These are phyloP conservation scores for Dendrocalamus sinicus DNA, from an alignment of 176 grass and related monocot genomes.

Conservation along the genomic window DNA sequence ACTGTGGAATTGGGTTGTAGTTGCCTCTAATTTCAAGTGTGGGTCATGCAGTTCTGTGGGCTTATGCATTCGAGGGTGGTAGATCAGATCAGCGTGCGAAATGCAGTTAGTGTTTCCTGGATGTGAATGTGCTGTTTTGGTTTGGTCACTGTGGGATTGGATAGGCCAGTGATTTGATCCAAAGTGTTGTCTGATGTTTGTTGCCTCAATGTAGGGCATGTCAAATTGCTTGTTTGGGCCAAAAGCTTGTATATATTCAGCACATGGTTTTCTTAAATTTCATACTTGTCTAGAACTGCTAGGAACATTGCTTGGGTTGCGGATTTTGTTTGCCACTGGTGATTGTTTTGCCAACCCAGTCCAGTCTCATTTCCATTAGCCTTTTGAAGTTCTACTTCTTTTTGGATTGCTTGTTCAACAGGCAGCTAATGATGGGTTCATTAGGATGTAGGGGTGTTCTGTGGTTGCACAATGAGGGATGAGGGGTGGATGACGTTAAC, in stretches of 20 bases:
- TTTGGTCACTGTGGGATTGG: neutral
- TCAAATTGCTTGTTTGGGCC: neutral
- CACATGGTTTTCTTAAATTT: neutral
- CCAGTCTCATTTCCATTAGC: neutral
- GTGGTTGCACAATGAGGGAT: neutral
- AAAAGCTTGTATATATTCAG: neutral
- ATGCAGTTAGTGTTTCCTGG: neutral
- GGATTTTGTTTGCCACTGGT: neutral
- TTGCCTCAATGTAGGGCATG: neutral
- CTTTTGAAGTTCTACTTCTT: neutral
- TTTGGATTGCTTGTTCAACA: conserved; percentile 26
- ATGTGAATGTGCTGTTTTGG: neutral
- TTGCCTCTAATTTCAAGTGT: neutral
- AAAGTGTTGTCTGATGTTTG: neutral
- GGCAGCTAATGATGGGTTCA: neutral
- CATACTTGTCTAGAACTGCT: neutral
- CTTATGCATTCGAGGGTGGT: neutral
- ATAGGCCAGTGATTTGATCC: neutral
- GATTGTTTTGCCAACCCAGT: neutral
- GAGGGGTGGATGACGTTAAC: neutral
- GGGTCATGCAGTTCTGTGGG: neutral
- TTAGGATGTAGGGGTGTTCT: neutral
- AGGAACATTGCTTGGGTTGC: neutral
- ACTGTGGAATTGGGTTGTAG: neutral
- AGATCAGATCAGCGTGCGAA: neutral